Base-by-base conservation (phyloP, 2,329 filamentous ascomycete genomes). In the Domatiomyces catenatus region DNA sequence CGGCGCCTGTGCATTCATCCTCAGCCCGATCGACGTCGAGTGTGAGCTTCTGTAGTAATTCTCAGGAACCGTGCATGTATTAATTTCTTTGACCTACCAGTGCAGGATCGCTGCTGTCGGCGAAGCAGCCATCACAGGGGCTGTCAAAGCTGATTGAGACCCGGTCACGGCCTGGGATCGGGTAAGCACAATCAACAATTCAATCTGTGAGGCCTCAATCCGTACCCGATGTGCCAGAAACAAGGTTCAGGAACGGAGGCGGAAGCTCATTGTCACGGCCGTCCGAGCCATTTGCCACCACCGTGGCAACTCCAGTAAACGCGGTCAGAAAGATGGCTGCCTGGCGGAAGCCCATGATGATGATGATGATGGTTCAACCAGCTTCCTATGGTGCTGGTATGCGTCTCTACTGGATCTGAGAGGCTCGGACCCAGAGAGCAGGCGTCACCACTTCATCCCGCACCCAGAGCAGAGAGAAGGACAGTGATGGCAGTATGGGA, bases 1-100 rank as follows among this genome's bases (percentile, higher is more conserved):
- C 47, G 20, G 48, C 54, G 48, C 59, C 58, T 24, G 54, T 58
- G 49, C 63, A 65, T 42, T 59, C 58, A 26, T 56, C 55, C n/a
- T 54, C 56, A 22, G 59, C 59, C 20, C 52, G 53, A 36, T 57
- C 53, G 22, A 62, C 56, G 20, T 58, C 53, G 18, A 65, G 49
- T 5, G 63, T 54, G 48, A 64, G 58, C 50, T 60, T 55, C 63
- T 65, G 48, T 24, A 28, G 8, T 18, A 42, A 22, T 18, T 19
- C 47, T 55, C 46, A 57, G 54, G 55, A 28, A 36, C n/a, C n/a
- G n/a, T n/a, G n/a, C n/a, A n/a, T n/a, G n/a, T n/a, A n/a, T n/a
- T n/a, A n/a, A n/a, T n/a, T n/a, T n/a, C n/a, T 22, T 26, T 4
- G 42, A 53, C 57, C 43, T 46, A 59, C 57, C 56, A 59, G 46